phyloP scores from a whole-genome alignment of 2,329 filamentous ascomycete genomes.

The Mariannaea sp. region DNA sequence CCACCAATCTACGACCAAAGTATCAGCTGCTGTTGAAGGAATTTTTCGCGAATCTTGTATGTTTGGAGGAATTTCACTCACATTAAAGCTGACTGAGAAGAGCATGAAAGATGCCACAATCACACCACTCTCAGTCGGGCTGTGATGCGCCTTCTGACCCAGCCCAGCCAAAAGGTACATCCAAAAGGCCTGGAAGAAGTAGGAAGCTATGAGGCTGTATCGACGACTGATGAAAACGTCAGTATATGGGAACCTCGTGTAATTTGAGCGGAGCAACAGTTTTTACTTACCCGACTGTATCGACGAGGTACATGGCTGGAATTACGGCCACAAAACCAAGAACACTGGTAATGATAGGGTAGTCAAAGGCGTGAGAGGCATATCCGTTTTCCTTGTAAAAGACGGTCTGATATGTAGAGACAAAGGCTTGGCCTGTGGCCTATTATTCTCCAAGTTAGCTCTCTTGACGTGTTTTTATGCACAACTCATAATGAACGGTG shows the following conservation, averaged over 20 bases:
- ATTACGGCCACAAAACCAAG: conserved; percentile 8
- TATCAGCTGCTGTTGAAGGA: background rate
- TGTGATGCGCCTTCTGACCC: conserved; percentile 7
- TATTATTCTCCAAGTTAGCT: background rate
- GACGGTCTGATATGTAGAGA: conserved; percentile 29
- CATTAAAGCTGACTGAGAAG: background rate
- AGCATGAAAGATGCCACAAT: conserved; percentile 4
- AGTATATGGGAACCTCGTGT: background rate
- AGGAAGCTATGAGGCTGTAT: conserved; percentile 3
- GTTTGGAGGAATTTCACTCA: background rate
- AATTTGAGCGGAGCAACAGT: no score
- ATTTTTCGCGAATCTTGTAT: background rate
- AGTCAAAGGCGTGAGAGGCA: conserved; percentile 17
- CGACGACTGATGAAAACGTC: conserved; percentile 10
- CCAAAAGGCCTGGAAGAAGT: conserved; percentile 13
- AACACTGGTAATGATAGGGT: conserved; percentile 17
- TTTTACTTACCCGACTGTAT: conserved; percentile 14
- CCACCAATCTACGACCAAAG: conserved; percentile 11
- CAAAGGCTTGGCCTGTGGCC: conserved; percentile 29
- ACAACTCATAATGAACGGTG: no score
- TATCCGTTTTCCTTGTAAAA: conserved; percentile 29
- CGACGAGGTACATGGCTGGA: conserved; percentile 21
- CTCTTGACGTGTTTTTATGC: background rate
- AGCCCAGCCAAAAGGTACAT: conserved; percentile 9
- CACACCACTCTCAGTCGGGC: background rate